Percentiles rank a stretch among this genome's conserved stretches.
Evolutionary conservation across 2,329 filamentous ascomycete genomes (phyloP).

Genomic region (Beauveria sp.): DNA sequence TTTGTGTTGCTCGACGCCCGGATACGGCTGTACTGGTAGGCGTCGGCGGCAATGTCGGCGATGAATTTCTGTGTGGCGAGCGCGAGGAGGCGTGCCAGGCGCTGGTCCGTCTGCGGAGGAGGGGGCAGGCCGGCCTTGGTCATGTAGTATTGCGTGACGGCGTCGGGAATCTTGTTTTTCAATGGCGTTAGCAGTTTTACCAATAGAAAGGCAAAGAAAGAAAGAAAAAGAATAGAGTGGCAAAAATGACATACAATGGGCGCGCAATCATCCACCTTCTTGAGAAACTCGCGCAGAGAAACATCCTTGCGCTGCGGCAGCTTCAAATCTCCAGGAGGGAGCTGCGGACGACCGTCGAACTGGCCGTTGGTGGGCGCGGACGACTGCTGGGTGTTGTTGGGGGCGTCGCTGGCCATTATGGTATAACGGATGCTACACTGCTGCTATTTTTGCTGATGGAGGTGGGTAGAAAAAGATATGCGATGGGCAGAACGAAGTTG

Average conservation of each 20-base stretch:
- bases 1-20: slow-evolving; percentile 82
- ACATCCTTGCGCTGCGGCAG: slow-evolving; percentile 82
- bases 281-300: slow-evolving; percentile 83
- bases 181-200: background rate
- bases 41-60: slow-evolving; percentile 92
- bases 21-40: slow-evolving; percentile 96
- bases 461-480: background rate
- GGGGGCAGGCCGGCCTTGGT: slow-evolving; percentile 91
- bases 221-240: background rate
- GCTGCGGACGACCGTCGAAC: slow-evolving; percentile 25
- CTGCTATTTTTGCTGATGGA: background rate
- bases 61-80: slow-evolving; percentile 99
- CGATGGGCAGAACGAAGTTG: slow-evolving; percentile 9
- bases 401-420: slow-evolving; percentile 29
- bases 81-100: slow-evolving; percentile 85
- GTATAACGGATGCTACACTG: background rate
- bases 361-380: slow-evolving; percentile 22
- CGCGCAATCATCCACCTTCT: slow-evolving; percentile 97
- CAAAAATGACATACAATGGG: slow-evolving; percentile 68
- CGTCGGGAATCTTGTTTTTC: slow-evolving; percentile 73
- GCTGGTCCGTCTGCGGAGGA: slow-evolving; percentile 80
- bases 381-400: slow-evolving; percentile 26
- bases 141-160: slow-evolving; percentile 96
- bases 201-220: background rate
- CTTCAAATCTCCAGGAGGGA: slow-evolving; percentile 45